Percentiles rank a stretch among this genome's conserved stretches.
Evolutionary conservation across 306 rosid species (phyloP).

Genomic region (Psophocarpus tetragonolobus): DNA sequence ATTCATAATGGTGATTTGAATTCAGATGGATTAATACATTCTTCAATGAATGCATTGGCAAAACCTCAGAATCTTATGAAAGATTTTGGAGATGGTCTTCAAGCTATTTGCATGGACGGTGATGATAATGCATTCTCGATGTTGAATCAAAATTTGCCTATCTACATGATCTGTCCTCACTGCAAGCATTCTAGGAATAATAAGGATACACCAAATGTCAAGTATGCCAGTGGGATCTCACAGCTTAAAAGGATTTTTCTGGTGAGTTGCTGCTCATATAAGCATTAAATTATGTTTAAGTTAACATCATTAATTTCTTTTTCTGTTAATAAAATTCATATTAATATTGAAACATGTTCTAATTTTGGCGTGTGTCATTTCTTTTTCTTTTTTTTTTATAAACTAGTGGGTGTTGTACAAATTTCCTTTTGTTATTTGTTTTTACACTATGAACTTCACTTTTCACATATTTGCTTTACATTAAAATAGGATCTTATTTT

Average conservation of each 20-base stretch:
- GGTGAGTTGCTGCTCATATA: slow-evolving; percentile 53
- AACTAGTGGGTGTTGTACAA: not conserved
- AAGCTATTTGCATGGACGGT: slow-evolving; percentile 52
- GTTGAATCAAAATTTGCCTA: slow-evolving; percentile 75
- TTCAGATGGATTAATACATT: slow-evolving; percentile 39
- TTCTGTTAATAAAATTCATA: not conserved
- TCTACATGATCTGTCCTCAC: slow-evolving; percentile 88
- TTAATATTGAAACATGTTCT: slow-evolving; percentile 16
- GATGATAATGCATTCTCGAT: slow-evolving; percentile 66
- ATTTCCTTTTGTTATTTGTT: slow-evolving; percentile 10
- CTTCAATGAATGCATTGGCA: slow-evolving; percentile 38
- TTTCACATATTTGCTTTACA: slow-evolving; percentile 5
- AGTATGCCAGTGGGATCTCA: slow-evolving; percentile 78
- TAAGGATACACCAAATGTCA: slow-evolving; percentile 58
- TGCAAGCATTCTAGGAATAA: slow-evolving; percentile 67
- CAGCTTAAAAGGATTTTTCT: slow-evolving; percentile 89
- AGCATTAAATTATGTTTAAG: slow-evolving; percentile 11
- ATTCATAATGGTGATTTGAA: slow-evolving; percentile 47
- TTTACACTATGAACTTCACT: slow-evolving; percentile 1
- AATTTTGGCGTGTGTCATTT: slow-evolving; percentile 25
- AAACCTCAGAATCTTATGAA: slow-evolving; percentile 42
- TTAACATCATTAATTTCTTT: slow-evolving; percentile 10
- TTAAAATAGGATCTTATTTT: slow-evolving; percentile 3
- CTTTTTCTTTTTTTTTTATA: not conserved
- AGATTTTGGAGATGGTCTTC: slow-evolving; percentile 57